Conservation (phyloP, 164 flowering plant genomes). For the Magnolia changhungtana region DNA sequence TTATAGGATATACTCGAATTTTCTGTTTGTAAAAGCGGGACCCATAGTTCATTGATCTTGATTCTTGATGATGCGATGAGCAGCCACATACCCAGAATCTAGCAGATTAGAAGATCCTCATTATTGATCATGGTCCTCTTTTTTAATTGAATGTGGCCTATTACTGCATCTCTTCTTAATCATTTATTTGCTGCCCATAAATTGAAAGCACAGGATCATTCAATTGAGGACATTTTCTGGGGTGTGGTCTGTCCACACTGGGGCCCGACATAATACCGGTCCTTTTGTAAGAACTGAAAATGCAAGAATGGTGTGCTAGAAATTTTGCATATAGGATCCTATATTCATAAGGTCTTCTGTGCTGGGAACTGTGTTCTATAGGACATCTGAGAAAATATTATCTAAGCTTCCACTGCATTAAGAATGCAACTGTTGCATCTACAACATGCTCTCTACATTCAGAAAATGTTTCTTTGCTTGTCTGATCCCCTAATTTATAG, state of each 20-base stretch:
- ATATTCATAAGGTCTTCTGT: not conserved
- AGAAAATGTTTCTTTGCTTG: not conserved
- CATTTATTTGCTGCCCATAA: not conserved
- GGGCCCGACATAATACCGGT: no score
- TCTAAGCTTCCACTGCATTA: no score
- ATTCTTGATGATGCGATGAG: not conserved
- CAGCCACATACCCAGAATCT: no score
- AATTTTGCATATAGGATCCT: not conserved
- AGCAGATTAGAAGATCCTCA: no score
- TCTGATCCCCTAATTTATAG: not conserved
- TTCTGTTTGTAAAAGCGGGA: not conserved
- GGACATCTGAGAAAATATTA: no score
- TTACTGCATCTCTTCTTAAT: not conserved
- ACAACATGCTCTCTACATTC: not conserved
- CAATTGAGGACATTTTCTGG: not conserved
- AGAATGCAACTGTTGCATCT: not conserved
- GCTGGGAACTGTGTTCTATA: not conserved
- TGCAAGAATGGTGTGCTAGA: no score
- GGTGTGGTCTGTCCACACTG: not conserved
- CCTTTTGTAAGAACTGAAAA: no score
- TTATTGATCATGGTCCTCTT: not conserved
- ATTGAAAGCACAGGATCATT: not conserved
- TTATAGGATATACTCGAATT: no score
- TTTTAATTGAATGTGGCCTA: not conserved
- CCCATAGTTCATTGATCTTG: not conserved